These are phyloP conservation scores for Pontederia crassipes DNA, from an alignment of 176 grass and related monocot species.

Conservation along the genomic window DNA sequence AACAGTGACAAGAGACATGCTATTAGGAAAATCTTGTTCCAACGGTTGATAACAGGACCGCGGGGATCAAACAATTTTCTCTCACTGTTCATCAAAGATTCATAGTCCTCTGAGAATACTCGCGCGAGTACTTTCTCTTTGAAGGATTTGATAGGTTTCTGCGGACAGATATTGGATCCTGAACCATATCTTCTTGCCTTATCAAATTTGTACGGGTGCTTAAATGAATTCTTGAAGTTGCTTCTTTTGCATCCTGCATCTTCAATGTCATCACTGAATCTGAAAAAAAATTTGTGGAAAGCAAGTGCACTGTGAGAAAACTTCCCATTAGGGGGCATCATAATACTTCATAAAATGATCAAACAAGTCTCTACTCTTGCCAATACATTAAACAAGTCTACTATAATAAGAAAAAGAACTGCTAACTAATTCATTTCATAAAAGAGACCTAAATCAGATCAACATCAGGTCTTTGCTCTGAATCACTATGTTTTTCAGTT, in stretches of 20 bases:
- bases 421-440: too few relatives aligned
- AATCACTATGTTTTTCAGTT: too few relatives aligned
- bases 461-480: too few relatives aligned
- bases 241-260: slow-evolving; percentile 20
- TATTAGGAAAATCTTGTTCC: slow-evolving; percentile 78
- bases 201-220: slow-evolving; percentile 23
- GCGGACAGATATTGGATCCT: slow-evolving; percentile 21
- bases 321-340: not conserved
- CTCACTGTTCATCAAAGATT: slow-evolving; percentile 34
- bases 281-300: not conserved
- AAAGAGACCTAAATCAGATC: too few relatives aligned
- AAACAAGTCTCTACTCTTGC: not conserved
- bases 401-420: too few relatives aligned
- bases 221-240: slow-evolving; percentile 21
- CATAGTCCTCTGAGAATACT: slow-evolving; percentile 78
- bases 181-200: slow-evolving; percentile 25
- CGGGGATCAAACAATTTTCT: slow-evolving; percentile 52
- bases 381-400: too few relatives aligned
- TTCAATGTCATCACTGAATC: slow-evolving; percentile 58
- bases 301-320: not conserved
- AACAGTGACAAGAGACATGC: slow-evolving; percentile 67
- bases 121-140: slow-evolving; percentile 45
- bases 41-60: slow-evolving; percentile 43
- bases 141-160: slow-evolving; percentile 27
- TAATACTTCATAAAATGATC: not conserved